Evolutionary conservation across 768 basidiomycete genomes (phyloP), one percentile per base, ranked within the genome.

Genomic region (Pleurotus eryngii): DNA sequence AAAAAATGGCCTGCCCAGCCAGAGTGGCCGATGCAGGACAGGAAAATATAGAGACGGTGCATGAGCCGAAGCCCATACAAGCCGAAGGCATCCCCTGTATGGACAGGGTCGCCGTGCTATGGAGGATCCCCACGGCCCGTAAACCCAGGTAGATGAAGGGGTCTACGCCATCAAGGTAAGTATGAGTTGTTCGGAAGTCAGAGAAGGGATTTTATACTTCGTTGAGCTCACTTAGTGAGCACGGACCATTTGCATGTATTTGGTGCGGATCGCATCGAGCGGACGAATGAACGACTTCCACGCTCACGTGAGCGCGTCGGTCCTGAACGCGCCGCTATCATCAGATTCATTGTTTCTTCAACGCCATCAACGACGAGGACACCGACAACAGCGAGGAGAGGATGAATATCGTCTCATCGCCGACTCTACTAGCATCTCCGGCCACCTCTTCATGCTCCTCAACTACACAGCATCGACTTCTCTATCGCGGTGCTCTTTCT

Each of bases 21-120:
- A 81, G 81, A 82, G 80, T 81, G 83, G 82, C 82, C 78, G 65
- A 76, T 78, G 79, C 74, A 74, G 82, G 81, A 86, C 84, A 72
- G 85, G 84, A 79, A 87, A 87, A 87, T 87, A 87, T 87, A 86
- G 64, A 77, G 84, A 86, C 83, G 79, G 80, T 87, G 84, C 86
- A 85, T 85, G 81, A 78, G 77, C 85, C 83, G 76, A 81, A 81
- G 81, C 81, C 70, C 82, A 86, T 79, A 85, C 83, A 84, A 84
- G 68, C 79, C 77, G 66, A 64, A 65, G 57, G 64, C 65, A 68
- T 73, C 72, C 79, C 77, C 78, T 80, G 76, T 66, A 59, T 67
- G 78, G 77, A 78, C 77, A 79, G 46, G 74, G 77, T 79, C 77
- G 77, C 77, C 78, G 75, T 79, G 78, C 77, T 77, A 79, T 79